Conservation (phyloP, 129 eudicot genomes). For the Apium graveolens region DNA sequence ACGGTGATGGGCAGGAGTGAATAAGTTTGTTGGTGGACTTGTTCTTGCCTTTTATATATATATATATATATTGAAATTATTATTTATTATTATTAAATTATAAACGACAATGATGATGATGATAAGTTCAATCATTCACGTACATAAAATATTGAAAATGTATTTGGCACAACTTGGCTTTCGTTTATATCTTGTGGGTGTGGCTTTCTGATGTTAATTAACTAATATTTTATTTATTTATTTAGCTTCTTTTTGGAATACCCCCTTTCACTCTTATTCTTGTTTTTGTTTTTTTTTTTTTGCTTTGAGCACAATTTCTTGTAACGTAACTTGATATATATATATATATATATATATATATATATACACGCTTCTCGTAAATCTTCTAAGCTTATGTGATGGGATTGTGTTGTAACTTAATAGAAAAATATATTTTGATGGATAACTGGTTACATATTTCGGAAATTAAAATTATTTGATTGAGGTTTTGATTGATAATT, state of each 20-base stretch:
- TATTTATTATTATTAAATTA: neutral
- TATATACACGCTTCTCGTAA: neutral
- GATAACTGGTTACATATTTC: too few species aligned
- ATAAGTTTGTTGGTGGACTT: constrained; percentile 1
- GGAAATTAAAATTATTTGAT: too few species aligned
- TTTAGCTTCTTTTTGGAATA: neutral
- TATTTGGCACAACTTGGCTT: neutral
- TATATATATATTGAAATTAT: neutral
- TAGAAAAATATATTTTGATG: neutral
- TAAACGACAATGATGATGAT: neutral
- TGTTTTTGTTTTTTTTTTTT: neutral
- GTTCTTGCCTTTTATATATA: neutral
- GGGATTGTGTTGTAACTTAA: neutral
- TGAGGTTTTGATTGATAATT: too few species aligned
- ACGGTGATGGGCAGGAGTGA: neutral
- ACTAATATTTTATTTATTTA: neutral
- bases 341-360: too few species aligned
- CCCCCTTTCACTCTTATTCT: neutral
- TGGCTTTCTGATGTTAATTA: neutral
- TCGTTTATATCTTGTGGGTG: neutral
- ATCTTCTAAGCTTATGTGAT: neutral
- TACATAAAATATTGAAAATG: neutral
- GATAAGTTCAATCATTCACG: neutral
- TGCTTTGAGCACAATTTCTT: neutral
- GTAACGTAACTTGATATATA: neutral